Evolutionary conservation across 495 filamentous ascomycete species (phyloP), one percentile per base, ranked within the genome.

Genomic region (Penicillium bovifimosum): DNA sequence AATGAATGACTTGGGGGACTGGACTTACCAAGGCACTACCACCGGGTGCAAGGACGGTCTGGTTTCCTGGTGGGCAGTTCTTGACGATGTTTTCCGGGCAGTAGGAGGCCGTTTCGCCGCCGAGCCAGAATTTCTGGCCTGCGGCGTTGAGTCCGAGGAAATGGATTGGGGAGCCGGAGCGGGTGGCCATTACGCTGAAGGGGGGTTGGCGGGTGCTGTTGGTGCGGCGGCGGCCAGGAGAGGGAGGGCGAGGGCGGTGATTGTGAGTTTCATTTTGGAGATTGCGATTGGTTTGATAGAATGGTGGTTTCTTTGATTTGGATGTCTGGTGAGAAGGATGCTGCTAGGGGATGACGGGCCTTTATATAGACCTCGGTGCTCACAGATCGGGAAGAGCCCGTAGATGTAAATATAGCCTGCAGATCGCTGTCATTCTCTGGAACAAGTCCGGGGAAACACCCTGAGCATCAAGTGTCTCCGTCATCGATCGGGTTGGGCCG

Each of bases 81-180:
- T 28, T 4, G n/a, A 50, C 62, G 0, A 57, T 16, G n/a, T n/a
- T n/a, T 39, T 9, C 13, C 1, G 74, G 74, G 52, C 74, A 77
- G 66, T 70, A 75, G 33, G 70, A 62, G 9, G 66, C 49, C 6
- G 74, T 66, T 2, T 60, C n/a, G 8, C 66, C 70, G 28, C 72
- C 72, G 1, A 77, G 62, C 47, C 55, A 77, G 68, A 77, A 73
- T 33, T 60, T 60, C 32, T 65, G 56, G n/a, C 67, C 66, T 7
- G 59, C 59, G 16, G 73, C 73, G 47, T 69, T 76, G 54, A 77
- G 50, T 45, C 63, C 50, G 6, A 61, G 41, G 53, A 66, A 63
- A 57, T 77, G 73, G 61, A 77, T 68, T 14, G 71, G 70, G 1
- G 69, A 74, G 35, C 50, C 71, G 4, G 72, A 76, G 50, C 68